Evolutionary conservation across 257 asterid species (phyloP), one percentile per base, ranked within the genome.

Genomic region (Ilex aquifolium): DNA sequence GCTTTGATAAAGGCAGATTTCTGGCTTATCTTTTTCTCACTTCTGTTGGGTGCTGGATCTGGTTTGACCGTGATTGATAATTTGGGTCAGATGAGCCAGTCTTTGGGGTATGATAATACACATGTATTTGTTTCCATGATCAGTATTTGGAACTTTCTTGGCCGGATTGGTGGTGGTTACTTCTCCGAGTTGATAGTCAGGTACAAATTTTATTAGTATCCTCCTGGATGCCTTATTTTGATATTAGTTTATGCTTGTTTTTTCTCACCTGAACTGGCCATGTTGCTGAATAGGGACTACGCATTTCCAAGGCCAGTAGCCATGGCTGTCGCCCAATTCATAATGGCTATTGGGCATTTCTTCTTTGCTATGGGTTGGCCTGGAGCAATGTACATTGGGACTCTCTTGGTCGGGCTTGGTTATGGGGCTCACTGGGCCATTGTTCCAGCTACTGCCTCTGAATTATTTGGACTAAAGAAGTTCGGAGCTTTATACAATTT

Each of bases 11-110:
- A 53, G 57, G 57, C 57, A 15, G 57, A 53, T 17, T 53, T 53
- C 15, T 53, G 57, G 57, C 57, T 53, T 17, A 15, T 53, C 30
- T 53, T 53, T 53, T 53, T 53, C 30, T 53, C 57, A 15, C 57
- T 53, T 53, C 57, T 53, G 11, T 53, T 53, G 57, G 57, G 57
- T 7, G 3, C 57, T 53, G 57, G 57, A 15, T 53, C 30, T n/a
- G 57, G 57, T 53, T 53, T 53, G 57, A 53, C 57, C 15, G 57
- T 53, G 57, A 53, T 53, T 53, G 57, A 53, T 21, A 53, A 53
- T 53, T 53, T 53, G 57, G 57, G 57, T 1, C 57, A 53, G 11
- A 53, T 53, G 57, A 53, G 57, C 30, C 30, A 53, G 2, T 53
- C 57, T 15, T 53, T 53, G 15, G 57, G 57, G 5, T 53, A 15